Percentiles rank a stretch among this genome's conserved stretches.
Evolutionary conservation across 2,329 filamentous ascomycete genomes (phyloP).

Genomic region (Scytalidium lignicola): DNA sequence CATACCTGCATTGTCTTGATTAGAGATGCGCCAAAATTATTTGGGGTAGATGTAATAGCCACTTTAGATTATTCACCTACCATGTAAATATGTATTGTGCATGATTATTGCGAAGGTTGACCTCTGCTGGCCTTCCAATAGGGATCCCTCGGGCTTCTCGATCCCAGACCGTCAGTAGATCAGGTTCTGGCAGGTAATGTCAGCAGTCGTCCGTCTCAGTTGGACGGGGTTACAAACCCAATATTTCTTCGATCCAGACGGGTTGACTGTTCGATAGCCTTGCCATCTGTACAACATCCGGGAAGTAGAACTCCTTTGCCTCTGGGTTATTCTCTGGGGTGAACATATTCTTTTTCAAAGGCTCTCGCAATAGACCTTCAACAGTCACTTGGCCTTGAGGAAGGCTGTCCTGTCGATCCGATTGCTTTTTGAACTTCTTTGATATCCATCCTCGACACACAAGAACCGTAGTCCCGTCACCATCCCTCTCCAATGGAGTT

Average conservation of each 20-base stretch:
- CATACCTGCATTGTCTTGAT: conserved; percentile 62
- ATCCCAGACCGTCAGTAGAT: conserved; percentile 70
- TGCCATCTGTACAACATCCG: conserved; percentile 91
- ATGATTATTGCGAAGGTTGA: conserved; percentile 94
- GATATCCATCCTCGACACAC: conserved; percentile 91
- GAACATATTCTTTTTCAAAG: conserved; percentile 97
- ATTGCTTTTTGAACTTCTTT: conserved; percentile 65
- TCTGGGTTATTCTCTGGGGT: conserved; percentile 86
- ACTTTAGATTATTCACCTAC: conserved; percentile 47
- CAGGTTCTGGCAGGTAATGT: conserved; percentile 54
- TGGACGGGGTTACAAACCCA: conserved; percentile 53
- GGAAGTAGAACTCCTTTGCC: conserved; percentile 86
- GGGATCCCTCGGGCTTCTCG: conserved; percentile 78
- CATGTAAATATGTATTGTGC: conserved; percentile 98
- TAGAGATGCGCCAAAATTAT: not conserved
- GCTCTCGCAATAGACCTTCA: conserved; percentile 79
- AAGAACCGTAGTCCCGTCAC: conserved; percentile 64
- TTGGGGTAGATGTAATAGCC: too few species aligned
- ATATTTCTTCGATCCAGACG: conserved; percentile 94
- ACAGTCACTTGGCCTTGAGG: conserved; percentile 69
- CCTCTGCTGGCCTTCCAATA: conserved; percentile 80
- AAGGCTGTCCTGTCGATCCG: conserved; percentile 57
- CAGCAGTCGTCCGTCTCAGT: conserved; percentile 5
- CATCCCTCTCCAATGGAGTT: conserved; percentile 76
- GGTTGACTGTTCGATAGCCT: conserved; percentile 73